phyloP scores from a whole-genome alignment of 371 early-diverging fungal species.

The Dinochytrium kinnereticum region DNA sequence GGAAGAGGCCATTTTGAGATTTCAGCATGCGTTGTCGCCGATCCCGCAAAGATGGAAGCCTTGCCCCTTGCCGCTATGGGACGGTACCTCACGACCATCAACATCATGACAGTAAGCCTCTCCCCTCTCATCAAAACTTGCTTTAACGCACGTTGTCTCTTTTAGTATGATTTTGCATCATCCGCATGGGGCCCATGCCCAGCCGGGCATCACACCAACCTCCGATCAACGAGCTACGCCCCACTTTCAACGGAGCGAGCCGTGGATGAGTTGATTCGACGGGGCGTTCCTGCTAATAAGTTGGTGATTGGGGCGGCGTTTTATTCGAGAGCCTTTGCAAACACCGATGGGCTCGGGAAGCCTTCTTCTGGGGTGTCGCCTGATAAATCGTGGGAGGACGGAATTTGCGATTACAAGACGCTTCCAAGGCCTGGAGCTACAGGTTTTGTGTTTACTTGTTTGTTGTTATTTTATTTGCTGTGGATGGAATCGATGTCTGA shows the following conservation, averaged over 20 bases:
- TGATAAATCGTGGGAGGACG: conserved; percentile 85
- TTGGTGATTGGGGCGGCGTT: conserved; percentile 74
- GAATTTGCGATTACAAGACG: conserved; percentile 75
- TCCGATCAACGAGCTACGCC: conserved; percentile 65
- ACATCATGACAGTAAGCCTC: conserved; percentile 46
- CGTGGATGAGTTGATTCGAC: conserved; percentile 66
- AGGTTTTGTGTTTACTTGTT: too few relatives aligned
- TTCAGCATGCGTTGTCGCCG: conserved; percentile 50
- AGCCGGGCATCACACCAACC: conserved; percentile 85
- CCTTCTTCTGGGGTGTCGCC: conserved; percentile 43
- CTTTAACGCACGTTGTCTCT: too few relatives aligned
- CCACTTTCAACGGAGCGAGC: conserved; percentile 67
- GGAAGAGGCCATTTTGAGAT: conserved; percentile 33
- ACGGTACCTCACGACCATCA: conserved; percentile 43
- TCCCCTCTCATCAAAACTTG: not conserved
- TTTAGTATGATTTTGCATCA: conserved; percentile 45
- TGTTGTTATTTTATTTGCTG: not conserved
- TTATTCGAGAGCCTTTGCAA: conserved; percentile 86
- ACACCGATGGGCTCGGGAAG: conserved; percentile 69
- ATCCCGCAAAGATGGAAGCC: conserved; percentile 46
- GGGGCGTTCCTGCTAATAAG: conserved; percentile 78
- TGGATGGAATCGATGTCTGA: not conserved
- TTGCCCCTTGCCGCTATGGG: conserved; percentile 46
- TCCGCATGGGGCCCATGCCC: conserved; percentile 69
- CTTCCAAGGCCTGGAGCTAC: conserved; percentile 69